Evolutionary conservation across 2,329 filamentous ascomycete genomes (phyloP).

Genomic region (Nemania serpens): DNA sequence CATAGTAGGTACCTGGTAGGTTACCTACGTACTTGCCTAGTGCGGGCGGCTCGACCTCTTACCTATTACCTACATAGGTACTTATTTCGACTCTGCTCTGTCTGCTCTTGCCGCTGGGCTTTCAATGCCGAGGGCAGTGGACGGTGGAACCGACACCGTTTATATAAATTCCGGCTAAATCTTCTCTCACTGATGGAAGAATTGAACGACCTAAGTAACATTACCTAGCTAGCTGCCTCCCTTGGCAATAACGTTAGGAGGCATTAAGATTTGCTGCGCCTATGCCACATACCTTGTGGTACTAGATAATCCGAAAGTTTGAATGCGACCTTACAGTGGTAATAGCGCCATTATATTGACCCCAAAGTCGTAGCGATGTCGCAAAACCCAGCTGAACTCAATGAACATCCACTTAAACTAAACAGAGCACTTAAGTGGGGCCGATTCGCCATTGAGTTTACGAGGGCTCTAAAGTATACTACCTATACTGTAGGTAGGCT

Average conservation of each 20-base stretch:
- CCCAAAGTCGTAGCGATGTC: slow-evolving; percentile 3
- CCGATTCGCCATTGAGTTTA: background rate
- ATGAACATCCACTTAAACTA: slow-evolving; percentile 9
- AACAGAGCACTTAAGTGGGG: background rate
- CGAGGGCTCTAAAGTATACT: background rate
- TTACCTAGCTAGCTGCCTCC: background rate
- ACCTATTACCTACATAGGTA: no score
- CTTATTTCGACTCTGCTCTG: background rate
- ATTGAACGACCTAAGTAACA: background rate
- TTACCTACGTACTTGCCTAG: background rate
- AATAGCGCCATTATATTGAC: background rate
- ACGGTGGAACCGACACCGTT: slow-evolving; percentile 10
- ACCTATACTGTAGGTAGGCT: background rate
- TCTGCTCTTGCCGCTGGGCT: background rate
- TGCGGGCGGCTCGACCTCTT: background rate
- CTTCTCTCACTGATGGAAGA: background rate
- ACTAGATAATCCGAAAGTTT: background rate
- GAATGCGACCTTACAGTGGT: background rate
- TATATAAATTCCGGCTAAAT: slow-evolving; percentile 27
- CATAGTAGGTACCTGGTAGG: background rate
- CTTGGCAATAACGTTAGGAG: no score
- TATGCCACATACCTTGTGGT: background rate
- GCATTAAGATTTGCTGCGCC: background rate
- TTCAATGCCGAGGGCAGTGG: slow-evolving; percentile 18
- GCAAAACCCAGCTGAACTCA: slow-evolving; percentile 7